Evolutionary conservation across 352 stramenopile genomes (phyloP).

Genomic region (Aphanomyces astaci): DNA sequence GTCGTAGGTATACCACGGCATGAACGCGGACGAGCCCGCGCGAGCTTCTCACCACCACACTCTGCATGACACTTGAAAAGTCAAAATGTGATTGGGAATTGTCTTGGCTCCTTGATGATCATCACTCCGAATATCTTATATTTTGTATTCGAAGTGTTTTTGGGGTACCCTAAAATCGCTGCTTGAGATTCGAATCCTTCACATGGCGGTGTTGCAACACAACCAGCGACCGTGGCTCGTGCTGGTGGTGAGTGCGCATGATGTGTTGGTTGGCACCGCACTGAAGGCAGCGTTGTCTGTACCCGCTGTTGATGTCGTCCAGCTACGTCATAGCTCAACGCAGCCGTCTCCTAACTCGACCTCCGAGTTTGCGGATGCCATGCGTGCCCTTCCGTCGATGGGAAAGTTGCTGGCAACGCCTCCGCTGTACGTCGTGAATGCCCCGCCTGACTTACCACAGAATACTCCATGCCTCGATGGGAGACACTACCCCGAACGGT

Average conservation of each 20-base stretch:
- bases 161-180: not conserved
- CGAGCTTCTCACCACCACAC: not conserved
- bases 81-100: too few species aligned
- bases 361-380: not conserved
- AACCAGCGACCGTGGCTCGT: constrained; percentile 9
- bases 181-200: not conserved
- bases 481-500: constrained; percentile 16
- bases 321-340: not conserved
- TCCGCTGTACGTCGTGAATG: constrained; percentile 10
- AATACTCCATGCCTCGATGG: not conserved
- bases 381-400: not conserved
- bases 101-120: too few species aligned
- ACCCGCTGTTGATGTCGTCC: constrained; percentile 5
- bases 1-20: not conserved
- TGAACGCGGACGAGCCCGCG: not conserved
- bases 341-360: not conserved
- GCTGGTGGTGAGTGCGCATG: constrained; percentile 13
- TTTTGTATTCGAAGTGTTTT: constrained; percentile 1
- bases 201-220: not conserved
- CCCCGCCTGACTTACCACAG: not conserved
- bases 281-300: constrained; percentile 3
- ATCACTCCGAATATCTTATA: not conserved
- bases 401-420: not conserved
- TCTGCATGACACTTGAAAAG: not conserved
- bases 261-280: not conserved